Base-by-base conservation (phyloP, 2,329 filamentous ascomycete genomes). In the Daldinia sp. region DNA sequence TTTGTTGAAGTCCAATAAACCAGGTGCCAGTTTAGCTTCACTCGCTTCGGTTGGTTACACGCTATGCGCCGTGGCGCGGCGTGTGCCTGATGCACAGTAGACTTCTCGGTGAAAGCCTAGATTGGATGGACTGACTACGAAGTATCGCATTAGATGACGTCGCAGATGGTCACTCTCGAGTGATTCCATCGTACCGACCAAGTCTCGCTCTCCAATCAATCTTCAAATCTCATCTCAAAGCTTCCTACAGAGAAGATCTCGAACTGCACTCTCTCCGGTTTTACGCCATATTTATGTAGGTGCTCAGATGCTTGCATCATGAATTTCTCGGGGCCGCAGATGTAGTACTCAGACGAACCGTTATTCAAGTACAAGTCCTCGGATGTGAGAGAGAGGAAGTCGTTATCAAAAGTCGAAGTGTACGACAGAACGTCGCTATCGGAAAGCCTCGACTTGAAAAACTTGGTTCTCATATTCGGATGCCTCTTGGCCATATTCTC, bases 301-400 rank as follows among this genome's bases (percentile, higher is more conserved):
- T 71, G 71, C 8, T 43, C 54, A 1, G 70, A 64, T 7, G 83
- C 81, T 69, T 85, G 82, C 2, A 78, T 67, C 83, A 85, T 85
- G 67, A 86, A 85, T 62, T 80, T 77, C 73, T 85, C 82, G 0
- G 83, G 82, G 0, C 84, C 84, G 63, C 83, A 86, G 50, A 86
- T 78, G 66, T 77, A 85, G 69, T 85, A 86, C 73, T 85, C 82
- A 3, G 83, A 77, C 10, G 78, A 76, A 32, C 76, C 73, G 65
- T 82, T 78, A 54, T 71, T 65, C 2, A 86, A 75, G 67, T 78
- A 81, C 29, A 86, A 73, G 62, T 84, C 79, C 3, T 79, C 77
- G 10, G 73, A 72, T 19, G 76, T 74, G 13, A 85, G 71, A 65
- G 77, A 77, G 48, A 77, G 75, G 32, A 86, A 77, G 64, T 85